Base-by-base conservation (phyloP, 169 alveolate species). In the Ichthyophthirius multifiliis region DNA sequence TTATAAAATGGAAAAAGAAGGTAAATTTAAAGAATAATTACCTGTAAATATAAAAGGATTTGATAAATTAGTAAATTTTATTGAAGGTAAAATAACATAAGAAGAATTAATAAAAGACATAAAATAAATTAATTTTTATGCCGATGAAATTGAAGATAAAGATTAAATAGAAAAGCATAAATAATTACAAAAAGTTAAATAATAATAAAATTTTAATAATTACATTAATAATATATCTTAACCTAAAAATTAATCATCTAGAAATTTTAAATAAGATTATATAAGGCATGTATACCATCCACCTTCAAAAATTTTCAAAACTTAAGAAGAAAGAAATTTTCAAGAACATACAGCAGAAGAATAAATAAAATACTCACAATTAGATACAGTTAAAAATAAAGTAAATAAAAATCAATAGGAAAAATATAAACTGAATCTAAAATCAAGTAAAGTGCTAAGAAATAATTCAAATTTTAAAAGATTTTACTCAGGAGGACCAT, bases 401-500 rank as follows among this genome's bases (percentile, higher is more conserved):
- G 4, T 44, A 18, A 78, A 78, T 65, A 78, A 78, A 65, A 43
- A 43, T 18, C 78, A 78, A 43, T 2, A 78, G 55, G 78, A 65
- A 2, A 78, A 45, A 31, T 78, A 44, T 65, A 78, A 78, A 44
- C 63, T 78, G 30, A 55, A 64, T 31, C 64, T 78, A 10, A 78
- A 78, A 16, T 39, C 78, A 27, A 76, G 65, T 18, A 74, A 65
- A 31, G 84, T 78, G 1, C 44, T 64, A 13, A 78, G 47, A 32
- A 32, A 43, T 3, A 44, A 64, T 2, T 39, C 43, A 12, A 63
- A 62, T 45, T 78, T 78, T 65, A 78, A 65, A 20, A 78, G 65
- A 35, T 78, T 78, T 44, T 78, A 78, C 47, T 64, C 84, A 31
- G 84, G 84, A 32, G 84, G 84, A 39, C 84, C 84, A 30, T 34